Evolutionary conservation across 495 filamentous ascomycete species (phyloP).

Genomic region (Jackrogersella minutella): DNA sequence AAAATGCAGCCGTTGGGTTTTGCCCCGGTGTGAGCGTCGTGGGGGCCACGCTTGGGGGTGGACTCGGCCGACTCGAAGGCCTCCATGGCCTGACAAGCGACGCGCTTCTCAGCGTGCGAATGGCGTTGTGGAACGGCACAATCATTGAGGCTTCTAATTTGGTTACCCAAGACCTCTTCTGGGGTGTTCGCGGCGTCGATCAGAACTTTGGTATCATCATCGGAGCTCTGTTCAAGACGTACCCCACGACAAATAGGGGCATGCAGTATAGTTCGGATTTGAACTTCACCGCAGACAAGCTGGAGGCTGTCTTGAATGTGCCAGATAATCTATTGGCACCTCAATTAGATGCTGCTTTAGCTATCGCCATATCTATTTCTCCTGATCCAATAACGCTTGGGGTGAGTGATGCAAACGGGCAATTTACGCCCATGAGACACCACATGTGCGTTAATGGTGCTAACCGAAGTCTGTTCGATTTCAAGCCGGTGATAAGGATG

Average conservation of each 20-base stretch:
- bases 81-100: slow-evolving; percentile 67
- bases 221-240: background rate
- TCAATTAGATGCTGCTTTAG: background rate
- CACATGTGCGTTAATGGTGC: background rate
- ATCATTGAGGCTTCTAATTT: slow-evolving; percentile 54
- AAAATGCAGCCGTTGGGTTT: slow-evolving; percentile 22
- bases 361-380: slow-evolving; percentile 4
- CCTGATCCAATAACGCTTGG: background rate
- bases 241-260: background rate
- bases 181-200: slow-evolving; percentile 61
- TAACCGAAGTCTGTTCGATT: background rate
- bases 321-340: background rate
- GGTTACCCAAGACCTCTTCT: slow-evolving; percentile 58
- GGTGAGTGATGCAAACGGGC: background rate
- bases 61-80: slow-evolving; percentile 64
- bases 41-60: slow-evolving; percentile 69
- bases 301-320: slow-evolving; percentile 4
- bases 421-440: background rate
- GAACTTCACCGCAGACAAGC: slow-evolving; percentile 1
- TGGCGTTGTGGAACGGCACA: slow-evolving; percentile 66
- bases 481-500: background rate
- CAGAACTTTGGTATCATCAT: slow-evolving; percentile 57
- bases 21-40: slow-evolving; percentile 59
- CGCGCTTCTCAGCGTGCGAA: slow-evolving; percentile 61
- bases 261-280: slow-evolving; percentile 6